phyloP scores from a whole-genome alignment of 371 early-diverging fungal genomes.

The Rhizomucor pusillus region DNA sequence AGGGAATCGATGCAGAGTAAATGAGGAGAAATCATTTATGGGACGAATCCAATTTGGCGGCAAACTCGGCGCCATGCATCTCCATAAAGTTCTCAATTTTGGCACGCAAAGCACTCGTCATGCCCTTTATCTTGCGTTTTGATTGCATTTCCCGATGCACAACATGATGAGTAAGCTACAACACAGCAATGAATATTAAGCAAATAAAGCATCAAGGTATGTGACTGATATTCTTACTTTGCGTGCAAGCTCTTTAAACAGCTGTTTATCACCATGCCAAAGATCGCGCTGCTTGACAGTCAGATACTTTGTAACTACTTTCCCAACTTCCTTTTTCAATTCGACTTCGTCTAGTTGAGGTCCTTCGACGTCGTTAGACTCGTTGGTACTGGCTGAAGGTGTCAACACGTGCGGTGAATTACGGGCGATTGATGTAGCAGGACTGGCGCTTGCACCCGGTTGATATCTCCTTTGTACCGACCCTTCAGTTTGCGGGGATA shows the following conservation, averaged over 20 bases:
- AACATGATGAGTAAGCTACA: constrained; percentile 51
- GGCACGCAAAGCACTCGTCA: constrained; percentile 23
- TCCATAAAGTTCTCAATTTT: constrained; percentile 52
- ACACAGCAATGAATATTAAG: background rate
- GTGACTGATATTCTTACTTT: constrained; percentile 25
- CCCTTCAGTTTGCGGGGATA: background rate
- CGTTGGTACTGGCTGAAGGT: constrained; percentile 4
- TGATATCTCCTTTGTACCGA: background rate
- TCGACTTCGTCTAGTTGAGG: constrained; percentile 25
- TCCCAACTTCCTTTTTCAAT: constrained; percentile 44
- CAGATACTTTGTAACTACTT: constrained; percentile 40
- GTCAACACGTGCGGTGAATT: background rate
- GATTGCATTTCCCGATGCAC: constrained; percentile 40
- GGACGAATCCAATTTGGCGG: constrained; percentile 7
- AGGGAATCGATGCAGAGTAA: too few species aligned
- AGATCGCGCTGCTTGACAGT: constrained; percentile 31
- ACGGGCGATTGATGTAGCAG: constrained; percentile 1
- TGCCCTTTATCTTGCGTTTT: constrained; percentile 30
- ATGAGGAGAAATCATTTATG: too few species aligned
- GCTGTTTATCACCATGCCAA: constrained; percentile 44
- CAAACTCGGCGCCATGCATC: constrained; percentile 33
- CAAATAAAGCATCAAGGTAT: too few species aligned
- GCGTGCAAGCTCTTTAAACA: constrained; percentile 51
- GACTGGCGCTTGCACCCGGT: background rate
- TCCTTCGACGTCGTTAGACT: constrained; percentile 6